Base-by-base conservation (phyloP, 768 basidiomycete genomes). In the Hebeloma cylindrosporum region DNA sequence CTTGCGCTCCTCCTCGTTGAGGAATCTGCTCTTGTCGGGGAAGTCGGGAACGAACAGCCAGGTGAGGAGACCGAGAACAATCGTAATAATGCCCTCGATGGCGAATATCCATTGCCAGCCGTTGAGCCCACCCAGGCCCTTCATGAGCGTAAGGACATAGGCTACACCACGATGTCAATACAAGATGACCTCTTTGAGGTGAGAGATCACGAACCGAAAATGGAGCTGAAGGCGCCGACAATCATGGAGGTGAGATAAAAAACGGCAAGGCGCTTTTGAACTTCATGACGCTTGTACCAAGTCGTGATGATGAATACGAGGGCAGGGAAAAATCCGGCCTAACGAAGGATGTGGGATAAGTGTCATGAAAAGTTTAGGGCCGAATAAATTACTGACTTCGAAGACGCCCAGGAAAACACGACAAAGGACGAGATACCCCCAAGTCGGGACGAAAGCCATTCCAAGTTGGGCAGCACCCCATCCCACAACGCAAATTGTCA, bases 231-330 rank as follows among this genome's bases (percentile, higher is more conserved):
- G 28, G 33, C 36, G 20, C 34, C 48, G 23, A 58, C 35, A 2
- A 54, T 29, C 23, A 51, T 51, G 6, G 57, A 55, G 21, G 37
- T 38, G 3, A 58, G 39, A 31, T 58, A 58, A 37, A 58, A 58
- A 18, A 55, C 35, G 11, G 57, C 54, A 22, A 58, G 48, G 20
- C 51, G 54, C 47, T 53, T 55, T 36, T 73, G 69, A 5, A 72
- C 69, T 54, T 73, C 72, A 33, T 68, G 59, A 6, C 71, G 65
- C 16, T 61, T 67, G 49, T 70, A 69, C 70, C 70, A 72, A 5
- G 68, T 70, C 0, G 67, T 67, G 37, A 72, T 64, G 22, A 72
- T 66, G 53, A 69, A 73, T 3, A 67, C 61, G 9, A 71, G 46
- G 0, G 64, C 64, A 26, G 72, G 72, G 52, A 72, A 69, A 50